phyloP scores from a whole-genome alignment of 805 yeast species.

The Priceomyces haplophilus region DNA sequence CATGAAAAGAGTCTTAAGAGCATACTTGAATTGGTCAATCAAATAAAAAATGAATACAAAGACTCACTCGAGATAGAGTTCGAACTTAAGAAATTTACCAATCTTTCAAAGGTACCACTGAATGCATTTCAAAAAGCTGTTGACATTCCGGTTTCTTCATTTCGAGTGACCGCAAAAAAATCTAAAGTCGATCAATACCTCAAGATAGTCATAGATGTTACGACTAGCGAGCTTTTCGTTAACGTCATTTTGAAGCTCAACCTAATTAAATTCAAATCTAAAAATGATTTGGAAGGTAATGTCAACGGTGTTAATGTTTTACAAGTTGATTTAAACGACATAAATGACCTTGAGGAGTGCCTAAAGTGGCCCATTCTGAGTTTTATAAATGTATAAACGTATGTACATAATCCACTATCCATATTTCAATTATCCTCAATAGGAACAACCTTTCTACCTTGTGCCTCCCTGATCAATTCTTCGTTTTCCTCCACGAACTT shows the following conservation, averaged over 20 bases:
- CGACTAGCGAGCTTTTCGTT: conserved; percentile 41
- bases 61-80: conserved; percentile 8
- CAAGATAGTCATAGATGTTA: conserved; percentile 28
- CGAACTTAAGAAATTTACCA: conserved; percentile 22
- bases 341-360: conserved; percentile 53
- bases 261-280: conserved; percentile 27
- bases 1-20: conserved; percentile 45
- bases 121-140: conserved; percentile 39
- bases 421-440: conserved; percentile 11
- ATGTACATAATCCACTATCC: conserved; percentile 1
- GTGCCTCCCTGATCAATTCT: conserved; percentile 29
- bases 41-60: conserved; percentile 14
- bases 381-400: conserved; percentile 20
- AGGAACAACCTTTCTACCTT: conserved; percentile 29
- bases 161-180: conserved; percentile 23
- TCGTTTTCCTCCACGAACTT: conserved; percentile 38
- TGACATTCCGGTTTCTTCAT: conserved; percentile 34
- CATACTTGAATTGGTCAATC: conserved; percentile 27
- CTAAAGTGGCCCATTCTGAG: conserved; percentile 50
- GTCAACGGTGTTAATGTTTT: conserved; percentile 38
- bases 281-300: conserved; percentile 24
- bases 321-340: conserved; percentile 48
- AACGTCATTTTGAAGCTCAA: conserved; percentile 35
- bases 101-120: conserved; percentile 14
- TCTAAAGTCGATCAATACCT: conserved; percentile 16